phyloP scores from a whole-genome alignment of 495 filamentous ascomycete species.

The Penicillium longicatenatum region DNA sequence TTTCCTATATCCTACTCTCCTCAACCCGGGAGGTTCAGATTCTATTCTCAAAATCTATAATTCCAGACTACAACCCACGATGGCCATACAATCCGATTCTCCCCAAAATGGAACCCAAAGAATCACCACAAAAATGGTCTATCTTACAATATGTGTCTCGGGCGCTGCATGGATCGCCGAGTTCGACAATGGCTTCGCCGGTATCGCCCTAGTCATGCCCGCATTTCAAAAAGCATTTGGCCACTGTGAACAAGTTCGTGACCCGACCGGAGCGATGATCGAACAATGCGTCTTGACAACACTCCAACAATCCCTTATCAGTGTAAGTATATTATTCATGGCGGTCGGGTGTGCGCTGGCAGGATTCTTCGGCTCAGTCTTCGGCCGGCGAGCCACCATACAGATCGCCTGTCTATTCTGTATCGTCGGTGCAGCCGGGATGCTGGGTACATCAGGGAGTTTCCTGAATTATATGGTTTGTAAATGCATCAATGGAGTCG shows the following conservation, averaged over 20 bases:
- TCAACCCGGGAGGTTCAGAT: neutral
- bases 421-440: conserved; percentile 6
- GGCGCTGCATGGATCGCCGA: conserved; percentile 31
- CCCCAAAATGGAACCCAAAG: neutral
- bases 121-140: neutral
- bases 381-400: conserved; percentile 3
- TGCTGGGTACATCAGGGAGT: conserved; percentile 16
- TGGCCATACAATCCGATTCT: neutral
- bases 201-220: conserved; percentile 29
- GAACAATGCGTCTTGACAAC: conserved; percentile 23
- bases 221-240: conserved; percentile 28
- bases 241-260: conserved; percentile 16
- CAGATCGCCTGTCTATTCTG: conserved; percentile 5
- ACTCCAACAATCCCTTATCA: conserved; percentile 30
- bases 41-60: neutral
- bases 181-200: conserved; percentile 29
- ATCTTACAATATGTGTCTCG: conserved; percentile 18
- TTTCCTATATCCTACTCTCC: neutral
- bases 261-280: conserved; percentile 7
- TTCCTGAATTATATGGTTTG: conserved; percentile 31
- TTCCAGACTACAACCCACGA: neutral
- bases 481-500: conserved; percentile 28
- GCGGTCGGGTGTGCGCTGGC: conserved; percentile 26
- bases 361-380: conserved; percentile 21
- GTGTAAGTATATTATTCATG: conserved; percentile 29